These are phyloP conservation scores for Fusarium chlamydosporum DNA, from an alignment of 2,329 filamentous ascomycete genomes.

Conservation along the genomic window DNA sequence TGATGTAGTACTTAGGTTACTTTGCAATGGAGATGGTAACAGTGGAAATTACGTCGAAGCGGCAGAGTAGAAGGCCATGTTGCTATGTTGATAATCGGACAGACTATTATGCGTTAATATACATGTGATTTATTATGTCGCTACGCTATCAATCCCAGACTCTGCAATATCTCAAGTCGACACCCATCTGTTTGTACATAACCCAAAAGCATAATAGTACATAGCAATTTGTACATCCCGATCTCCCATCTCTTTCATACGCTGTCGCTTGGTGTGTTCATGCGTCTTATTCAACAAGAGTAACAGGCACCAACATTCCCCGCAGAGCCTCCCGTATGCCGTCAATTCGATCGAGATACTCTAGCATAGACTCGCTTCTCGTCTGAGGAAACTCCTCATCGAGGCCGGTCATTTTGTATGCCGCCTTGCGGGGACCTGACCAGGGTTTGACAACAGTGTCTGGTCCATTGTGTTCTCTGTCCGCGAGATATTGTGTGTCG, in stretches of 20 bases:
- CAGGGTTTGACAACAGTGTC: constrained; percentile 21
- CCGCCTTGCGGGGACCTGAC: constrained; percentile 38
- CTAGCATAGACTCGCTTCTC: constrained; percentile 16
- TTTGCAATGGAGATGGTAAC: not conserved
- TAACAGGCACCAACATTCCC: constrained; percentile 27
- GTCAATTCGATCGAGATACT: constrained; percentile 11
- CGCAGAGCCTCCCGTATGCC: constrained; percentile 14
- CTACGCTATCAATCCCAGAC: not conserved
- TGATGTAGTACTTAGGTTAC: no score
- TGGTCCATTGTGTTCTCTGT: not conserved
- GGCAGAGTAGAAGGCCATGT: no score
- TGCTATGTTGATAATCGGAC: not conserved
- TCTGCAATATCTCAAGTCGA: not conserved
- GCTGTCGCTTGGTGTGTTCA: not conserved
- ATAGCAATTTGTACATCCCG: not conserved
- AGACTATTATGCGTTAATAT: no score
- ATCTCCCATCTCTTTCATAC: not conserved
- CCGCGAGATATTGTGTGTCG: constrained; percentile 24
- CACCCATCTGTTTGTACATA: not conserved
- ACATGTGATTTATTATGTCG: not conserved
- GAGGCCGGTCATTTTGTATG: constrained; percentile 16
- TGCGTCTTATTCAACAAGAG: constrained; percentile 16
- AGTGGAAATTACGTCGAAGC: no score
- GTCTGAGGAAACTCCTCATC: not conserved
- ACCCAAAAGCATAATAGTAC: not conserved